Conservation (phyloP, 2,329 filamentous ascomycete species). For the Epichloe glyceriae region DNA sequence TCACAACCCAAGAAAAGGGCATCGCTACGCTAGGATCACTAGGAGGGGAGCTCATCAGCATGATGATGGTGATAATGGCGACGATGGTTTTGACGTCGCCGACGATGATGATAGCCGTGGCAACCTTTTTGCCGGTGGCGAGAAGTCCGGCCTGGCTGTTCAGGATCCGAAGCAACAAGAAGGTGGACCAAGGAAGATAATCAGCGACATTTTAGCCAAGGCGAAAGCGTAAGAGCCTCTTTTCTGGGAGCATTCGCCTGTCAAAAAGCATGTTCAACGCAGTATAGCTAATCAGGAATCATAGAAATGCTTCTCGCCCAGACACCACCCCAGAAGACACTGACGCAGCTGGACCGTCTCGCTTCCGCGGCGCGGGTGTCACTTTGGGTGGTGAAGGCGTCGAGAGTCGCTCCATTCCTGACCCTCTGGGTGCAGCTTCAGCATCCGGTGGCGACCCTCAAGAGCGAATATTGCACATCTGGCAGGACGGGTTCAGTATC, state of each 20-base stretch:
- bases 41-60: slow-evolving; percentile 34
- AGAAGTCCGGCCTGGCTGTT: slow-evolving; percentile 64
- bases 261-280: not conserved
- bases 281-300: slow-evolving; percentile 2
- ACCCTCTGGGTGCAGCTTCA: slow-evolving; percentile 31
- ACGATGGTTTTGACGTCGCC: slow-evolving; percentile 40
- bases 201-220: slow-evolving; percentile 52
- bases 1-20: slow-evolving; percentile 43
- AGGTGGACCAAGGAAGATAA: slow-evolving; percentile 39
- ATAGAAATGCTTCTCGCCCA: slow-evolving; percentile 47
- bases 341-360: slow-evolving; percentile 34
- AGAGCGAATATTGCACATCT: slow-evolving; percentile 62
- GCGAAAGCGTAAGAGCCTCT: slow-evolving; percentile 40
- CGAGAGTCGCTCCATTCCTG: slow-evolving; percentile 54
- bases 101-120: slow-evolving; percentile 46
- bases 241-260: not conserved
- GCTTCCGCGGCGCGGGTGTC: slow-evolving; percentile 58
- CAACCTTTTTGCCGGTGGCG: slow-evolving; percentile 72
- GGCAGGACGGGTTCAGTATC: slow-evolving; percentile 75
- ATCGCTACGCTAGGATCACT: slow-evolving; percentile 47
- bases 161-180: slow-evolving; percentile 42
- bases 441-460: slow-evolving; percentile 33
- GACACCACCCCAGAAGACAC: slow-evolving; percentile 33
- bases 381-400: slow-evolving; percentile 69
- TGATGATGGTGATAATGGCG: slow-evolving; percentile 46